Percentiles rank a stretch among this genome's conserved stretches.
Conservation (phyloP, 225 moss, liverwort and hornwort genomes). For the Sphagnum contortum region DNA sequence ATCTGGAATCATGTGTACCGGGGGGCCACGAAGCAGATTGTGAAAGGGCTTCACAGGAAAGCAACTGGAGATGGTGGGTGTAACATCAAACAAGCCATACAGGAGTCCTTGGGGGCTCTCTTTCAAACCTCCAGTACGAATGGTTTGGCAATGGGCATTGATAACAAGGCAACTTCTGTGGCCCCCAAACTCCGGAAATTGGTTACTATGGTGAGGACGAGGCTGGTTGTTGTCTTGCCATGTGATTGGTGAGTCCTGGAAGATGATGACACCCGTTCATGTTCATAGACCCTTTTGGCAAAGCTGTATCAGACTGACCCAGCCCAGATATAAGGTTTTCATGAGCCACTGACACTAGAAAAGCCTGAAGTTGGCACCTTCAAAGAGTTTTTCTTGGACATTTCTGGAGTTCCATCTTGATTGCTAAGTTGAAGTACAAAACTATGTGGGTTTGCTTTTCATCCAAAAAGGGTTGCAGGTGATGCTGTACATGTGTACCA, state of each 20-base stretch:
- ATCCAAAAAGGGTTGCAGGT: constrained; percentile 64
- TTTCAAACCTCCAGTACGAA: constrained; percentile 13
- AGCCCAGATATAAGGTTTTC: too few species aligned
- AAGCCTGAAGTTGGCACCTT: too few species aligned
- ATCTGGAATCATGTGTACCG: too few species aligned
- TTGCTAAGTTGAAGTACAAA: neutral
- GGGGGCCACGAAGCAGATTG: constrained; percentile 13
- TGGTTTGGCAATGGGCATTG: constrained; percentile 16
- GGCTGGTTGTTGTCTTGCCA: constrained; percentile 53
- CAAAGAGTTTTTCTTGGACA: too few species aligned
- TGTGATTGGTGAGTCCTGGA: constrained; percentile 51
- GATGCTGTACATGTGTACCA: constrained; percentile 49
- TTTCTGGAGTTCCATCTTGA: too few species aligned
- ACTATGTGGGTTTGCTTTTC: constrained; percentile 21
- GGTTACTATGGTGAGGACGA: constrained; percentile 26
- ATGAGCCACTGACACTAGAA: too few species aligned
- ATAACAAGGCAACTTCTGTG: constrained; percentile 10
- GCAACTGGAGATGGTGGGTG: constrained; percentile 21
- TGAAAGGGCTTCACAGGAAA: constrained; percentile 37
- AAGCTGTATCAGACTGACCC: too few species aligned
- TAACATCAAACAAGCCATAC: constrained; percentile 16
- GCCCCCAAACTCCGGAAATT: constrained; percentile 16
- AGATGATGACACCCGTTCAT: constrained; percentile 1
- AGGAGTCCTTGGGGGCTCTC: constrained; percentile 19
- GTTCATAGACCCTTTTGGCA: too few species aligned